Evolutionary conservation across 2,329 filamentous ascomycete genomes (phyloP), one percentile per base, ranked within the genome.

Genomic region (Xylariaceae sp.): DNA sequence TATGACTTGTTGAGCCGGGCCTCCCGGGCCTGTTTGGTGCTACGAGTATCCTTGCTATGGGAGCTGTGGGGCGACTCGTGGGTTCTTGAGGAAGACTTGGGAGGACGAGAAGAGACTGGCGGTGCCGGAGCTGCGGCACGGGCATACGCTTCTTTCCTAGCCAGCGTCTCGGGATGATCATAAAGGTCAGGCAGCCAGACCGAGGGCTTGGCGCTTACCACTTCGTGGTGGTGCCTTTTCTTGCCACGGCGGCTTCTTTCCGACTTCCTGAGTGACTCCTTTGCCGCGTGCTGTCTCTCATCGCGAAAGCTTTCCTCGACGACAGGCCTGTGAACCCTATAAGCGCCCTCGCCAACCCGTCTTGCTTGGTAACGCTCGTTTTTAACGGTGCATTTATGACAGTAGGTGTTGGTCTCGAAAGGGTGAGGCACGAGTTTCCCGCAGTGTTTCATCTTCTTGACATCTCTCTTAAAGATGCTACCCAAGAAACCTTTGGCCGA

Each of bases 181-280:
- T 56, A 55, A 8, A 55, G 35, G 2, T 54, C 48, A 6, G 38
- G 39, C 9, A 57, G 39, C 55, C 54, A 56, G 15, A 59, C 47
- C 2, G 40, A 45, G 3, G 39, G 40, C 17, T 47, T 33, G 2
- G 38, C 36, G 18, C 41, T 29, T 2, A 42, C 15, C 8, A 45
- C n/a, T 17, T 45, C 19, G 15, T 52, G 45, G 4, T 42, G 43
- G 4, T 18, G 33, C 2, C 18, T 29, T 9, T 37, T 42, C 2
- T 15, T 30, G 13, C 16, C 16, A 16, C 19, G 41, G 18, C 22
- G 22, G 15, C 33, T 11, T 15, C 41, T 42, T n/a, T 41, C 36
- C 4, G 41, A 15, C 19, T 34, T 48, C n/a, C 42, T 29, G 8
- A 41, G 34, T 0, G 45, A 32, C 7, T 28, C 19, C 15, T 40